phyloP scores from a whole-genome alignment of 2,329 filamentous ascomycete species.

The Pestalotiopsis sp. region DNA sequence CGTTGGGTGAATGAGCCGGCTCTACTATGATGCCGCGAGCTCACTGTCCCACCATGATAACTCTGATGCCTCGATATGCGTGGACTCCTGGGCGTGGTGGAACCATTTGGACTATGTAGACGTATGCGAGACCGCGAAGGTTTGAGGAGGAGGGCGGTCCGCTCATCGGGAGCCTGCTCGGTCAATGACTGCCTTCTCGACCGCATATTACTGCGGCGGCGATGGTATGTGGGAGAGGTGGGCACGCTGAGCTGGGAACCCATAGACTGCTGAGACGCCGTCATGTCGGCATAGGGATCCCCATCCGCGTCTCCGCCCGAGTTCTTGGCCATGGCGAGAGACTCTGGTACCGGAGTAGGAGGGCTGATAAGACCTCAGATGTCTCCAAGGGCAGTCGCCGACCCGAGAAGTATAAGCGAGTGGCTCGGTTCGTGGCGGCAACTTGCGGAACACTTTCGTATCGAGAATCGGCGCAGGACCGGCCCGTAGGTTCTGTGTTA shows the following conservation, averaged over 20 bases:
- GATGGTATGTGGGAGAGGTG: background rate
- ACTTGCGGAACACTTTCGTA: background rate
- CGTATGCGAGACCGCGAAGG: slow-evolving; percentile 44
- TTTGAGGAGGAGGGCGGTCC: slow-evolving; percentile 42
- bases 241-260: slow-evolving; percentile 3
- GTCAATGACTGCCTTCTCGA: slow-evolving; percentile 26
- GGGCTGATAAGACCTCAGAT: background rate
- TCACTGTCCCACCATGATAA: slow-evolving; percentile 36
- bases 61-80: slow-evolving; percentile 44
- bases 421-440: background rate
- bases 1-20: slow-evolving; percentile 63
- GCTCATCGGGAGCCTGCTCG: slow-evolving; percentile 40
- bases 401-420: background rate
- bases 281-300: slow-evolving; percentile 15
- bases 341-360: background rate
- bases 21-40: slow-evolving; percentile 55
- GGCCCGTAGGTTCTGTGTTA: background rate
- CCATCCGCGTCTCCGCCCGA: slow-evolving; percentile 20
- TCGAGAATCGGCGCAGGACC: background rate
- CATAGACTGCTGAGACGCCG: slow-evolving; percentile 20
- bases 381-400: background rate
- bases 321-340: background rate
- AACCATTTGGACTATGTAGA: slow-evolving; percentile 34
- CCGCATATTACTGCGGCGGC: slow-evolving; percentile 25
- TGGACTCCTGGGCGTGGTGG: slow-evolving; percentile 23